Evolutionary conservation across 441 rosid species (phyloP).

Genomic region (Isatis lusitanica): DNA sequence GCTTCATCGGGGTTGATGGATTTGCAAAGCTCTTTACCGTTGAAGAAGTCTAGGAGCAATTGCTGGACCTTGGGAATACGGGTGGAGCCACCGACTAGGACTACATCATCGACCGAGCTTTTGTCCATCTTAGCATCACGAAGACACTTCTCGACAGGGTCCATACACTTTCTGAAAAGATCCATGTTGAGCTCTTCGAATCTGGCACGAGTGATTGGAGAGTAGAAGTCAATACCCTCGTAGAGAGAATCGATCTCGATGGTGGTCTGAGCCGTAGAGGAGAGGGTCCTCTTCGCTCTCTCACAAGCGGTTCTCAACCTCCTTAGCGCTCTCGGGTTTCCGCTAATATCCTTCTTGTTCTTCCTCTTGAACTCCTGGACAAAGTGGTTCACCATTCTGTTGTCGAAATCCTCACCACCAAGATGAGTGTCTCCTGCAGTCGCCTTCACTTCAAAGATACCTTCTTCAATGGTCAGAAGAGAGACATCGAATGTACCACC

Average conservation of each 20-base stretch:
- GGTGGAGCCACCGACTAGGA: conserved; percentile 68
- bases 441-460: conserved; percentile 60
- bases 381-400: conserved; percentile 60
- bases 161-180: conserved; percentile 65
- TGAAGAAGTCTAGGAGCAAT: conserved; percentile 58
- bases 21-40: conserved; percentile 66
- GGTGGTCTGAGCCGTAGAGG: conserved; percentile 62
- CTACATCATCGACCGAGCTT: conserved; percentile 50
- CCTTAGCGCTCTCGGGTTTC: conserved; percentile 60
- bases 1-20: conserved; percentile 68
- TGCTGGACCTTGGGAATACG: conserved; percentile 72
- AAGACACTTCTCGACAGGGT: conserved; percentile 65
- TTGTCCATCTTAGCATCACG: conserved; percentile 69
- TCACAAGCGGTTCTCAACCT: conserved; percentile 63
- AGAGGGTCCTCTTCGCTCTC: conserved; percentile 65
- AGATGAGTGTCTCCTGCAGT: conserved; percentile 65
- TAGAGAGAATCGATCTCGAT: conserved; percentile 58
- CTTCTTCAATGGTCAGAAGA: conserved; percentile 60
- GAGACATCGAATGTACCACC: conserved; percentile 72
- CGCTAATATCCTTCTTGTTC: conserved; percentile 59
- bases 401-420: conserved; percentile 44
- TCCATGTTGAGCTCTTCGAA: conserved; percentile 68
- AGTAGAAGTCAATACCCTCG: conserved; percentile 58
- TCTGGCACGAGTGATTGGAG: conserved; percentile 56
- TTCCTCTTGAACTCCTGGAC: conserved; percentile 67